phyloP scores from a whole-genome alignment of 768 basidiomycete species.

The Pisolithus microcarpus region DNA sequence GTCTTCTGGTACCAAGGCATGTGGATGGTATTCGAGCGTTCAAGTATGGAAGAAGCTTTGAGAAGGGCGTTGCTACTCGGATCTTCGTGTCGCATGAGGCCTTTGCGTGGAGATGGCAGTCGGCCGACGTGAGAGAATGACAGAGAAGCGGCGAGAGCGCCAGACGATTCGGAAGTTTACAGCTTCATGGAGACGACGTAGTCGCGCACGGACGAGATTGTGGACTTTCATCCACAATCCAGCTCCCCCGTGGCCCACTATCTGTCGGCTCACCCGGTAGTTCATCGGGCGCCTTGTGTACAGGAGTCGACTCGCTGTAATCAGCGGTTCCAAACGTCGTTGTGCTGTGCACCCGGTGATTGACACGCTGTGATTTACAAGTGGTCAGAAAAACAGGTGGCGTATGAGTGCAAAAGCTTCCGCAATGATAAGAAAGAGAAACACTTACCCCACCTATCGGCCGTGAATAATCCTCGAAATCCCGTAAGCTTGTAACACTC shows the following conservation, averaged over 20 bases:
- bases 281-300: slow-evolving; percentile 1
- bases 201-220: neutral
- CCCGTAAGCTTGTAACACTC: slow-evolving; percentile 23
- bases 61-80: neutral
- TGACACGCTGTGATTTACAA: slow-evolving; percentile 16
- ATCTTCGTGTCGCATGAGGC: neutral
- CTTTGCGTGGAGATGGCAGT: neutral
- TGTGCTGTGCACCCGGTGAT: slow-evolving; percentile 25
- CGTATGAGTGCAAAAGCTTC: neutral
- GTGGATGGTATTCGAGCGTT: neutral
- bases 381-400: neutral
- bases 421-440: neutral
- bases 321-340: slow-evolving; percentile 28
- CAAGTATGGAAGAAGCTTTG: neutral
- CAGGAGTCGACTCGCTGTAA: slow-evolving; percentile 9
- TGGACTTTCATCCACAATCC: slow-evolving; percentile 5
- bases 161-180: neutral
- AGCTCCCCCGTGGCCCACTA: slow-evolving; percentile 5
- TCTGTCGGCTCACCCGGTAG: neutral
- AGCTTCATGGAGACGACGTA: neutral
- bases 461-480: slow-evolving; percentile 29
- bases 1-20: too few relatives aligned
- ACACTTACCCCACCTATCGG: slow-evolving; percentile 26
- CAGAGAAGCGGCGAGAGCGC: neutral
- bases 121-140: neutral